Percentiles rank a stretch among this genome's conserved stretches.
phyloP scores from a whole-genome alignment of 108 stramenopile species.

The Stephanodiscus triporus region DNA sequence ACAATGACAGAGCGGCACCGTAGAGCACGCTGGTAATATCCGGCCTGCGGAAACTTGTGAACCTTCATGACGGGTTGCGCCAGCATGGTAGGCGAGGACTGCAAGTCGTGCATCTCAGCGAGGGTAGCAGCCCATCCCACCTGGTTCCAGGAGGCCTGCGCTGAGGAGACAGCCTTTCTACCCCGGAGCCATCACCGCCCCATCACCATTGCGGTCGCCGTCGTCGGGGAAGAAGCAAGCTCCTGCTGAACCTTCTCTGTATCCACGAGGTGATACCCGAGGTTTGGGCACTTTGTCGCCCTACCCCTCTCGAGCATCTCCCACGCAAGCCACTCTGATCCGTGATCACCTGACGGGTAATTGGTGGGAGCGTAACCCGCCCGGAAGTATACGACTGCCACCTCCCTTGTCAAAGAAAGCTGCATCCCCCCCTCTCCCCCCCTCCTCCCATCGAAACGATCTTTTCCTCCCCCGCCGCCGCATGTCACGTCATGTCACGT shows the following conservation, averaged over 20 bases:
- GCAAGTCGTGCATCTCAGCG: conserved; percentile 18
- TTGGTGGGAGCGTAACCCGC: conserved; percentile 97
- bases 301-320: conserved; percentile 74
- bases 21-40: too few species aligned
- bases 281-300: conserved; percentile 92
- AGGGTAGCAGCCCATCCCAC: conserved; percentile 44
- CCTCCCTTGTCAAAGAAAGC: conserved; percentile 46
- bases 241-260: conserved; percentile 99
- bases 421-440: too few species aligned
- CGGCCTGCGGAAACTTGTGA: not conserved
- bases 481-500: too few species aligned
- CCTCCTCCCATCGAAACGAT: too few species aligned
- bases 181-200: conserved; percentile 11
- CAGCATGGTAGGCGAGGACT: not conserved
- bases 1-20: too few species aligned
- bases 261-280: conserved; percentile 96
- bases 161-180: not conserved
- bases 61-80: not conserved
- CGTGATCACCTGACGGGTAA: conserved; percentile 75
- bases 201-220: conserved; percentile 21
- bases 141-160: conserved; percentile 6
- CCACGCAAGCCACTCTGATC: conserved; percentile 91
- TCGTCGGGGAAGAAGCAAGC: conserved; percentile 76
- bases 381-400: conserved; percentile 93
- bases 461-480: too few species aligned